Evolutionary conservation across 495 filamentous ascomycete species (phyloP), one percentile per base, ranked within the genome.

Genomic region (Penicillium bialowiezense): DNA sequence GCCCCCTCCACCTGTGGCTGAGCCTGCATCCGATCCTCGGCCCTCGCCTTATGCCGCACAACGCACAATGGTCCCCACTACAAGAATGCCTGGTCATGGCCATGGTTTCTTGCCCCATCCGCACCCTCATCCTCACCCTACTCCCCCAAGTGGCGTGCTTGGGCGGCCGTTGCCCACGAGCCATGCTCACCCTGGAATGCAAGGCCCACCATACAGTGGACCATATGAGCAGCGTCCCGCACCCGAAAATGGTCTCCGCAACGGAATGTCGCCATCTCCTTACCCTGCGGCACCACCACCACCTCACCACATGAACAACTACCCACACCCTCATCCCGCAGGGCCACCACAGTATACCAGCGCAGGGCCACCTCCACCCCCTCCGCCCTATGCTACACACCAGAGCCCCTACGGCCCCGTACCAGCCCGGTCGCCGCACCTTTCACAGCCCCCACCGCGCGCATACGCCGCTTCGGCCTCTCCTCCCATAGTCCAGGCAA

Each of bases 381-480:
- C 71, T 4, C 59, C 69, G 37, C 44, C 65, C 3, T 73, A 65
- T 41, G n/a, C 64, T 3, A 45, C 65, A 14, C 72, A 74, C 14
- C 70, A 70, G 17, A 74, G 70, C 45, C 73, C 73, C 0, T 72
- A 72, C 54, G 71, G 64, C 20, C 65, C 60, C 10, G 63, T 65
- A 10, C 55, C 63, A 55, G 64, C 65, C 8, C 63, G 70, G 2
- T 74, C 75, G 12, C 68, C 74, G n/a, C 70, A 64, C 51, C 55
- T 60, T 17, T 62, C 62, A n/a, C 69, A 72, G 18, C 61, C 62
- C 6, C 42, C 68, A 6, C 60, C 69, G 15, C 71, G 72, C 13
- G 50, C 69, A 20, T 73, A 67, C 41, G 66, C 71, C n/a, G 62
- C 77, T 23, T 78, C 76, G 1, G 68, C 68, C 15, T 74, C 72